phyloP scores from a whole-genome alignment of 306 rosid species.

The Neltuma alba region DNA sequence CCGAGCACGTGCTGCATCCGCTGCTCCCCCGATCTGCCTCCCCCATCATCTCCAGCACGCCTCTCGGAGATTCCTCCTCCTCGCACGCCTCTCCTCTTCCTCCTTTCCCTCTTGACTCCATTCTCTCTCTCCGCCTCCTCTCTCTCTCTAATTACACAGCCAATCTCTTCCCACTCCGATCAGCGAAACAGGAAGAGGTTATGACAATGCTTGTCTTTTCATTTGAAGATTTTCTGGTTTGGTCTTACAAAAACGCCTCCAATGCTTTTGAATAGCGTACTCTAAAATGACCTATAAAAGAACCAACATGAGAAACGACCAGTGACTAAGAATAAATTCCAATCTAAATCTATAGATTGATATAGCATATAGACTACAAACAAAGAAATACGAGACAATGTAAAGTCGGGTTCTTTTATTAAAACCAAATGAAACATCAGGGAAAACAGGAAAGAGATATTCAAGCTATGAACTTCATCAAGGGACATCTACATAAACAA shows the following conservation, averaged over 20 bases:
- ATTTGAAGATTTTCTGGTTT: background rate
- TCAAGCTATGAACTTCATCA: background rate
- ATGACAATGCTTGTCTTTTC: background rate
- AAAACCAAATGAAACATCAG: background rate
- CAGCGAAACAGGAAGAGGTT: background rate
- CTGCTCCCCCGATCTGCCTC: constrained; percentile 49
- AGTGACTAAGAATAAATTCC: too few relatives aligned
- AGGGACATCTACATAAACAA: background rate
- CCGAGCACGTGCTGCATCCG: constrained; percentile 28
- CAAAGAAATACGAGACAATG: too few relatives aligned
- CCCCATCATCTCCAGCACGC: constrained; percentile 59
- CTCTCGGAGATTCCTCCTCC: constrained; percentile 65
- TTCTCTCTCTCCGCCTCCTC: background rate
- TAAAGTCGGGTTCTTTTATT: too few relatives aligned
- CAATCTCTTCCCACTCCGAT: background rate
- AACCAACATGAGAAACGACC: background rate
- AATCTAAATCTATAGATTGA: too few relatives aligned
- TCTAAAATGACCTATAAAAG: background rate
- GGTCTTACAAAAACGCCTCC: background rate
- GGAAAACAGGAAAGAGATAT: background rate
- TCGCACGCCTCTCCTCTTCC: constrained; percentile 23
- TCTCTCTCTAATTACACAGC: background rate
- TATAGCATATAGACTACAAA: too few relatives aligned
- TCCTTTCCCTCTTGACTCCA: background rate
- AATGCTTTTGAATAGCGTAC: background rate